Evolutionary conservation across 106 monocot genomes (phyloP).

Genomic region (Phalaenopsis aphrodite): DNA sequence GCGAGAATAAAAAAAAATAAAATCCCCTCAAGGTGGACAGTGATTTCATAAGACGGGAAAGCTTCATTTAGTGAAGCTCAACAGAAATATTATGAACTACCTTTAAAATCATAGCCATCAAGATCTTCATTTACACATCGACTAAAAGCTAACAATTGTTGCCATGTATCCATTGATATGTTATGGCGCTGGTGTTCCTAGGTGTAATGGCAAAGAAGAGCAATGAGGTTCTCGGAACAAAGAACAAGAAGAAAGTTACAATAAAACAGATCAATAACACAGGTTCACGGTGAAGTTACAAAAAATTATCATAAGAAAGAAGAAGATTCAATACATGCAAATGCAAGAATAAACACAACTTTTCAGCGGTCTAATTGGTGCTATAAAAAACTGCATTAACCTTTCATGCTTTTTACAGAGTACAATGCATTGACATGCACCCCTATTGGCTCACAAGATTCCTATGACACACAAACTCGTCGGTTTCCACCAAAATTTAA

Average conservation of each 20-base stretch:
- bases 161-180: constrained; percentile 88
- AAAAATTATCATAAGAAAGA: not conserved
- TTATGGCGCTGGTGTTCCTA: constrained; percentile 79
- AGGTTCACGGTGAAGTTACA: not conserved
- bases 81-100: constrained; percentile 20
- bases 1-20: constrained; percentile 9
- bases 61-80: not conserved
- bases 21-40: not conserved
- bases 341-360: not conserved
- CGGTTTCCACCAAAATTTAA: not conserved
- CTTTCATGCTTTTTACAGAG: not conserved
- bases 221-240: not conserved
- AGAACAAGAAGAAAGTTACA: not conserved
- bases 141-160: constrained; percentile 83
- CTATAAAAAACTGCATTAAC: not conserved
- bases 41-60: not conserved
- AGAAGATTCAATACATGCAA: not conserved
- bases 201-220: not conserved
- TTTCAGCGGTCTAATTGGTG: not conserved
- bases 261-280: not conserved
- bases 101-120: constrained; percentile 81
- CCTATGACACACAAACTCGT: not conserved
- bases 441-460: not conserved
- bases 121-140: constrained; percentile 88
- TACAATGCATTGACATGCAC: not conserved